Conservation (phyloP, 192 early-diverging fungal genomes). For the Haplosporangium gracile region DNA sequence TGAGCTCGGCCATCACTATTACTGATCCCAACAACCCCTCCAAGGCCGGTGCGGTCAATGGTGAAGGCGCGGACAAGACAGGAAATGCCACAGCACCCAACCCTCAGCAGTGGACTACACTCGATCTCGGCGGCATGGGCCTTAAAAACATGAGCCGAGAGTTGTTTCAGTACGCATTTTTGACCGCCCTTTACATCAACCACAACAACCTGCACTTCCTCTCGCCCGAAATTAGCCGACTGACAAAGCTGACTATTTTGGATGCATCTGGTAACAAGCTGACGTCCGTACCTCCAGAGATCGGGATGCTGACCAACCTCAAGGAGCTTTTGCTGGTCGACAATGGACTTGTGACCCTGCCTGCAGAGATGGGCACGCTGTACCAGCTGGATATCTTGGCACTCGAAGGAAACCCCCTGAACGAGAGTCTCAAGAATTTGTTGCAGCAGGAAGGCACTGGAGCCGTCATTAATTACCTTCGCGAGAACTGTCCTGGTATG, state of each 20-base stretch:
- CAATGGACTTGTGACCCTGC: conserved; percentile 88
- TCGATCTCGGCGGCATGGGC: conserved; percentile 97
- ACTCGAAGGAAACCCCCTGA: conserved; percentile 95
- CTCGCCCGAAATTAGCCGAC: conserved; percentile 75
- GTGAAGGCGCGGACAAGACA: conserved; percentile 61
- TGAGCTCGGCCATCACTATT: conserved; percentile 65
- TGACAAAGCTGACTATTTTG: conserved; percentile 78
- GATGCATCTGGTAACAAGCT: conserved; percentile 94
- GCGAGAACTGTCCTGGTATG: conserved; percentile 89
- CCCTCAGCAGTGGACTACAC: conserved; percentile 80
- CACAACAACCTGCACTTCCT: conserved; percentile 92
- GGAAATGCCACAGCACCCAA: conserved; percentile 19
- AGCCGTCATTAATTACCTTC: conserved; percentile 85
- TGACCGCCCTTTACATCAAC: conserved; percentile 95
- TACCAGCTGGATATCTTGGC: conserved; percentile 93
- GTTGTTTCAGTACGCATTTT: conserved; percentile 87
- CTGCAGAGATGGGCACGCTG: conserved; percentile 89
- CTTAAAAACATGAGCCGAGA: conserved; percentile 82
- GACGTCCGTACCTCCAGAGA: conserved; percentile 84
- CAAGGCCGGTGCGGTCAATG: conserved; percentile 58
- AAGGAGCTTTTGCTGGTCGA: conserved; percentile 92
- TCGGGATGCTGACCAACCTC: conserved; percentile 86
- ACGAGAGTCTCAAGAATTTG: conserved; percentile 81
- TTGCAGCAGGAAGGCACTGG: conserved; percentile 90
- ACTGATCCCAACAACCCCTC: conserved; percentile 69